phyloP scores from a whole-genome alignment of 345 rosid species.

The Linum trigynum region DNA sequence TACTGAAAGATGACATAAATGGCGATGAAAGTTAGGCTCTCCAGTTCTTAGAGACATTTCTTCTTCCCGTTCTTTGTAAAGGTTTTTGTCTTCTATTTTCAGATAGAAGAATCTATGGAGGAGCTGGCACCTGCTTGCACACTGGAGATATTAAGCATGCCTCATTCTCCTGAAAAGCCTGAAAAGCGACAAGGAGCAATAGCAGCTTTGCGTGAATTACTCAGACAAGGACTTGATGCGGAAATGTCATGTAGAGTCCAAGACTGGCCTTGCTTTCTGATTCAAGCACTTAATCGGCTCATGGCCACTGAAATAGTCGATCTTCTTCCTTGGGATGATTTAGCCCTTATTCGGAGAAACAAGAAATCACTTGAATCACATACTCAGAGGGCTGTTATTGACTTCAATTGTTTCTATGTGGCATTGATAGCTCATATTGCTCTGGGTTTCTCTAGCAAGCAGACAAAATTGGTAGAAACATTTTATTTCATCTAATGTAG shows the following conservation, averaged over 20 bases:
- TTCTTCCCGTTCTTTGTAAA: not conserved
- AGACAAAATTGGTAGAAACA: constrained; percentile 55
- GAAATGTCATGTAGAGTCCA: constrained; percentile 76
- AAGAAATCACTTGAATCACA: constrained; percentile 93
- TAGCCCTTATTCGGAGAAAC: constrained; percentile 62
- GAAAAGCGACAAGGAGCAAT: constrained; percentile 82
- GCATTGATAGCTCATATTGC: constrained; percentile 78
- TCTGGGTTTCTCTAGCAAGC: constrained; percentile 76
- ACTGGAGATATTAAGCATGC: constrained; percentile 79
- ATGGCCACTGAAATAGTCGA: constrained; percentile 79
- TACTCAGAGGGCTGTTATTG: constrained; percentile 79
- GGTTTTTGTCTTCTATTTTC: constrained; percentile 14
- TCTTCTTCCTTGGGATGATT: constrained; percentile 81
- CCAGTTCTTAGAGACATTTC: no score
- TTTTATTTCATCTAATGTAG: not conserved
- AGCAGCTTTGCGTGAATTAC: constrained; percentile 79
- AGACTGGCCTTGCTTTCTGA: constrained; percentile 80
- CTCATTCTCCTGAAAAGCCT: constrained; percentile 67
- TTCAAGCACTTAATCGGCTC: constrained; percentile 66
- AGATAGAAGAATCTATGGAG: constrained; percentile 95
- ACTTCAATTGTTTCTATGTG: constrained; percentile 64
- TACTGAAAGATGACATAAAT: no score
- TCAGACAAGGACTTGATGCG: constrained; percentile 86
- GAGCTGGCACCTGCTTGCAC: constrained; percentile 99
- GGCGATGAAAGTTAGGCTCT: no score